These are phyloP conservation scores for Jatropha multifida DNA, from an alignment of 441 rosid genomes.

Conservation along the genomic window DNA sequence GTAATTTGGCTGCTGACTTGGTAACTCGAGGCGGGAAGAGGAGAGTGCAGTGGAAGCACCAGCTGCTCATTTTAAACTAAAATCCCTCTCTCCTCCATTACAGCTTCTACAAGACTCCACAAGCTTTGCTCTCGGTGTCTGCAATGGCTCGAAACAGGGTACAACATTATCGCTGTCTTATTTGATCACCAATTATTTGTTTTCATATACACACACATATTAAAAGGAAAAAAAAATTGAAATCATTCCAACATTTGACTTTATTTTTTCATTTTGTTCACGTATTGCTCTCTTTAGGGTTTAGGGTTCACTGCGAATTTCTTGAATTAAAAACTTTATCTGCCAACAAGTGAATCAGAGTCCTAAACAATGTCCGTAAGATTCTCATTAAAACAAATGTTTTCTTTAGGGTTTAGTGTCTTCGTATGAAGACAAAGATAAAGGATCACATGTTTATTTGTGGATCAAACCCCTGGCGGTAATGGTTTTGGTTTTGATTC, in stretches of 20 bases:
- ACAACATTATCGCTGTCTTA: neutral
- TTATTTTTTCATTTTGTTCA: neutral
- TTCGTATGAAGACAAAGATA: no score
- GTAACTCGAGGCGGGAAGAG: constrained; percentile 31
- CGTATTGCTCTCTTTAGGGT: neutral
- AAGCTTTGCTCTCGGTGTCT: constrained; percentile 25
- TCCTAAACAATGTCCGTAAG: no score
- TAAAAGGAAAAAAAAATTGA: no score
- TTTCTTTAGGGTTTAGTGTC: no score
- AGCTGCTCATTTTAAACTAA: neutral
- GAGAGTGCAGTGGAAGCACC: neutral
- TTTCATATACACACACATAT: neutral
- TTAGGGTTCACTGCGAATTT: neutral
- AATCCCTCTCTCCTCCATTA: neutral
- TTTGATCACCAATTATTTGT: neutral
- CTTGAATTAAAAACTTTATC: no score
- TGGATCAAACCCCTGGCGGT: no score
- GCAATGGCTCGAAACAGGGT: constrained; percentile 79
- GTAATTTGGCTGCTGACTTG: neutral
- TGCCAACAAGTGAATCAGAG: no score
- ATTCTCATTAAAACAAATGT: no score
- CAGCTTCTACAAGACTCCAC: constrained; percentile 30
- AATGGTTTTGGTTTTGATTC: no score
- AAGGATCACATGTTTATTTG: no score
- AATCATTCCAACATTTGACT: neutral